Percentiles rank a stretch among this genome's conserved stretches.
Conservation (phyloP, 306 rosid genomes). For the Sophora flavescens region DNA sequence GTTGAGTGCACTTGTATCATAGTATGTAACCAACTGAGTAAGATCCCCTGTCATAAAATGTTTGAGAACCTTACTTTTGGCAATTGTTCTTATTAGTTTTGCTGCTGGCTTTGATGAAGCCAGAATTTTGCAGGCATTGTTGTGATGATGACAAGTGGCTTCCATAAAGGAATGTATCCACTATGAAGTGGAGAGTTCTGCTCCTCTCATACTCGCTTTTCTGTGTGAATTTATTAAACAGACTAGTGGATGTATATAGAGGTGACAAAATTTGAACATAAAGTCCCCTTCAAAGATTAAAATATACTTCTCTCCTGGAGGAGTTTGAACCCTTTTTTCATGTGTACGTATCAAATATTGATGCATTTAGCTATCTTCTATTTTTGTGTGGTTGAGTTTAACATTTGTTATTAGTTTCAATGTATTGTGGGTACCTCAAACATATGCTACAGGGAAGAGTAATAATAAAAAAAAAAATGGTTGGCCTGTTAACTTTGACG, state of each 20-base stretch:
- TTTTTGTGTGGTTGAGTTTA: not conserved
- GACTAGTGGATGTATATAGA: constrained; percentile 59
- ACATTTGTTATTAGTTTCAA: not conserved
- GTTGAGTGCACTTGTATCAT: constrained; percentile 30
- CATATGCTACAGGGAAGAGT: not conserved
- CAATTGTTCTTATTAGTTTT: constrained; percentile 34
- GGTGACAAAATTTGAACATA: constrained; percentile 49
- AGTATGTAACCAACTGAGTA: not conserved
- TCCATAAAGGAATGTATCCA: constrained; percentile 54
- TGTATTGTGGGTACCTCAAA: not conserved
- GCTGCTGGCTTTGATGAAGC: constrained; percentile 40
- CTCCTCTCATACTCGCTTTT: constrained; percentile 42
- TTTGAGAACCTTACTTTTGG: constrained; percentile 5
- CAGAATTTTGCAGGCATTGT: constrained; percentile 58
- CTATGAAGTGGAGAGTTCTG: constrained; percentile 50
- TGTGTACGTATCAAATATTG: constrained; percentile 11
- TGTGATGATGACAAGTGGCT: constrained; percentile 45
- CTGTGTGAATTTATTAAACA: constrained; percentile 54
- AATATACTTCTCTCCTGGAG: constrained; percentile 19
- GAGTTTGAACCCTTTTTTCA: constrained; percentile 37
- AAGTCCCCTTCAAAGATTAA: constrained; percentile 40
- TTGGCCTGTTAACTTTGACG: not conserved
- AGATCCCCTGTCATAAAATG: constrained; percentile 3
- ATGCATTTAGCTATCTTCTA: constrained; percentile 29
- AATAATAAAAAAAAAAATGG: not conserved